Evolutionary conservation across 805 yeast species (phyloP), one percentile per base, ranked within the genome.

Genomic region (Starmerella vaccinii): DNA sequence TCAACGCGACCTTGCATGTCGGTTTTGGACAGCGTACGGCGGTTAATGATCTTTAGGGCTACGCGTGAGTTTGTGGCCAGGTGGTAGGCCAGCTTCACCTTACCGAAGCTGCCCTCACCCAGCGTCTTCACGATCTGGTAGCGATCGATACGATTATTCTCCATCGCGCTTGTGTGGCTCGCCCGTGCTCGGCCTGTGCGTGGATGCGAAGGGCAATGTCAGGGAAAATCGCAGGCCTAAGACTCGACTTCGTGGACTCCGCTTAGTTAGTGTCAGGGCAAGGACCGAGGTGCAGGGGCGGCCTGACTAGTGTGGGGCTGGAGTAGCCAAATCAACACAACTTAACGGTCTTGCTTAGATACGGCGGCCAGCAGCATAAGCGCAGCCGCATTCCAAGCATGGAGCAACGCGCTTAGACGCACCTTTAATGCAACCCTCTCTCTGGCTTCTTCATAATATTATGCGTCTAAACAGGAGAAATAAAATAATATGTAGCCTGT

Each of bases 1-100:
- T 90, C 97, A 26, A 90, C 81, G 56, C 97, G 75, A 24, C 97
- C 97, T 64, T 89, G 96, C 97, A 89, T 89, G 68, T 89, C 97
- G 9, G 88, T 79, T 64, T 90, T 90, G 44, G 96, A 95, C 64
- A 89, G 72, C 0, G 95, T 87, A 67, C 86, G 87, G 57, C 95
- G 74, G 67, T 90, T 86, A 71, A 90, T 90, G 66, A 89, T 90
- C 66, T 89, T 89, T 55, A 89, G 72, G 1, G 97, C 97, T 21
- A 89, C 97, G 55, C 82, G 76, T 61, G 89, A 95, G 35, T 95
- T 94, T 3, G 97, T 89, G 13, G 85, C 83, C 57, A 85, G 72
- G 67, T 90, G 96, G 64, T 82, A 84, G 18, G 95, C 95, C 60
- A 89, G 72, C 65, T 89, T 89, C 57, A 89, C 97, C 64, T 90